These are phyloP conservation scores for Trichoderma breve DNA, from an alignment of 2,329 filamentous ascomycete species.

Conservation along the genomic window DNA sequence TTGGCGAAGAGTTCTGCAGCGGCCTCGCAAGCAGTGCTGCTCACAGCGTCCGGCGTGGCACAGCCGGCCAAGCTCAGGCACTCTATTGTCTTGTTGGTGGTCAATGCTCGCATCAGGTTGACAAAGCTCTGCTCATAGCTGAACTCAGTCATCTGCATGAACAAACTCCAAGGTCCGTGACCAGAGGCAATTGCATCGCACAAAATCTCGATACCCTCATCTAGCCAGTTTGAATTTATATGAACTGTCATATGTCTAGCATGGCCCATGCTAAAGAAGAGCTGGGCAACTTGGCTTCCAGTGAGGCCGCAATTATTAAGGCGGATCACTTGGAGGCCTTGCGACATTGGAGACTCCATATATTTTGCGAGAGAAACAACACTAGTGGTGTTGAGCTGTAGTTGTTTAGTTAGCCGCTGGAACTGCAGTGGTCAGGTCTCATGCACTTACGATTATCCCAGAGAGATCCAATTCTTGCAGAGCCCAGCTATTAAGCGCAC, in stretches of 20 bases:
- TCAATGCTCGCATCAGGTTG: conserved; percentile 49
- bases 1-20: conserved; percentile 51
- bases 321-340: conserved; percentile 43
- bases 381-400: conserved; percentile 50
- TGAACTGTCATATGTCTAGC: conserved; percentile 48
- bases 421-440: too few species aligned
- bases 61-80: conserved; percentile 56
- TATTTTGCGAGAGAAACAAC: conserved; percentile 48
- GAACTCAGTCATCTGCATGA: conserved; percentile 59
- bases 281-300: conserved; percentile 47
- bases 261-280: conserved; percentile 51
- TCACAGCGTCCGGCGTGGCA: conserved; percentile 47
- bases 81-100: conserved; percentile 49
- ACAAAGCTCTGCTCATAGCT: conserved; percentile 51
- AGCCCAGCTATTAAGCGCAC: conserved; percentile 43
- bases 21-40: conserved; percentile 46
- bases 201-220: conserved; percentile 51
- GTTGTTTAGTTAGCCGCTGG: conserved; percentile 3
- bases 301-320: conserved; percentile 54
- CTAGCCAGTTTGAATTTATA: conserved; percentile 53
- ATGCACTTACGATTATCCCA: conserved; percentile 46
- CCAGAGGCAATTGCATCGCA: conserved; percentile 47
- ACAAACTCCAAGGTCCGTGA: conserved; percentile 49
- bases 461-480: conserved; percentile 56
- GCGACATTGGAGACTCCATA: conserved; percentile 40